Evolutionary conservation across 2,329 filamentous ascomycete genomes (phyloP).

Genomic region (Calonectria henricotiae): DNA sequence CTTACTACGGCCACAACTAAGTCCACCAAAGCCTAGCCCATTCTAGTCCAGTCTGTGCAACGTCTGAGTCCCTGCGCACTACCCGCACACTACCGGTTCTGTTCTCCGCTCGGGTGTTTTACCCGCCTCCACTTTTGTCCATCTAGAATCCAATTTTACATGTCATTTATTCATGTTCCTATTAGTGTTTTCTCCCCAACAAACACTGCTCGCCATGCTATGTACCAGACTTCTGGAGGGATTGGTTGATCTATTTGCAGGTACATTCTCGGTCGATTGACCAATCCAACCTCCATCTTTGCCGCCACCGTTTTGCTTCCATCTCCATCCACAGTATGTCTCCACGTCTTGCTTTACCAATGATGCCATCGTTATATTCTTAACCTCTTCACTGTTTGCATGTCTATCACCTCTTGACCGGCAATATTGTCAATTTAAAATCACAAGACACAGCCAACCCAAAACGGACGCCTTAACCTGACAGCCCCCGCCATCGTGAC

Average conservation of each 20-base stretch:
- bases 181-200: no score
- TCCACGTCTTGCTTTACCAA: background rate
- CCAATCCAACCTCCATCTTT: no score
- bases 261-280: no score
- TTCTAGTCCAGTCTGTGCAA: constrained; percentile 24
- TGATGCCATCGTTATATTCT: background rate
- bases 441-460: background rate
- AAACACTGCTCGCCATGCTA: background rate
- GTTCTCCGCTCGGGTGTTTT: constrained; percentile 30
- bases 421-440: background rate
- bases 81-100: background rate
- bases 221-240: background rate
- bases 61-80: constrained; percentile 13
- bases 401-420: background rate
- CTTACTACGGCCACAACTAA: background rate
- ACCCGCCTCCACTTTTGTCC: constrained; percentile 32
- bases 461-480: background rate
- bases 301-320: no score
- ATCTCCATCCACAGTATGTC: background rate
- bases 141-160: background rate
- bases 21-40: background rate
- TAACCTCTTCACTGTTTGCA: background rate
- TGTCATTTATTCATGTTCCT: background rate
- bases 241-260: no score
- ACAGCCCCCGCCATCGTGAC: background rate